A percentile compares a stretch with the other conserved stretches of the same genome.
These are phyloP conservation scores for Colletotrichum musae DNA, from an alignment of 2,329 filamentous ascomycete genomes.

Conservation along the genomic window DNA sequence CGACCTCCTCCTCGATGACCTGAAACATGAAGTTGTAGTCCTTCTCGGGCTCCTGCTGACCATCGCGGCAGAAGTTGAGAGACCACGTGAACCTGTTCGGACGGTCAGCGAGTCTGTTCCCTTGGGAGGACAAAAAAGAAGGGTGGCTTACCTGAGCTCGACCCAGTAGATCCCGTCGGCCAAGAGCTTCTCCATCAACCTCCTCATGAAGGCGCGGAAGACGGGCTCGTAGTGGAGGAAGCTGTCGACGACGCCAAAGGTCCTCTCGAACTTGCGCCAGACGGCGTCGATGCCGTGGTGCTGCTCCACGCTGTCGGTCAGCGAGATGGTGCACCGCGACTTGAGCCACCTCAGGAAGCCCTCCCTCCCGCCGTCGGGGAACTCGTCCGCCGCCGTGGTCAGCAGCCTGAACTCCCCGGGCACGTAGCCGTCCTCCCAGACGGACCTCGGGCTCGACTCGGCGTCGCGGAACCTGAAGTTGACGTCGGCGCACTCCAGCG, in stretches of 20 bases:
- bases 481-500: slow-evolving; percentile 66
- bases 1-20: slow-evolving; percentile 80
- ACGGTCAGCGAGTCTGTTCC: background rate
- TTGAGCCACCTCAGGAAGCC: slow-evolving; percentile 82
- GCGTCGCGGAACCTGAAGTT: slow-evolving; percentile 68
- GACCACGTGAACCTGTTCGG: slow-evolving; percentile 72
- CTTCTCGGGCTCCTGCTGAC: slow-evolving; percentile 71
- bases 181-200: slow-evolving; percentile 75
- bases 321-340: slow-evolving; percentile 75
- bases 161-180: slow-evolving; percentile 84
- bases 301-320: slow-evolving; percentile 79
- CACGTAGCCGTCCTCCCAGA: slow-evolving; percentile 76
- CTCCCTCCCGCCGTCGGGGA: slow-evolving; percentile 75
- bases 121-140: no score
- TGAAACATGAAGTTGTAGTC: slow-evolving; percentile 76
- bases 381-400: slow-evolving; percentile 73
- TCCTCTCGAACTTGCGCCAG: slow-evolving; percentile 80
- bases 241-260: slow-evolving; percentile 77
- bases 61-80: slow-evolving; percentile 73
- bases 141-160: slow-evolving; percentile 68
- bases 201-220: slow-evolving; percentile 78
- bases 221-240: slow-evolving; percentile 88
- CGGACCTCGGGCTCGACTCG: slow-evolving; percentile 50
- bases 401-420: slow-evolving; percentile 68
- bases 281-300: slow-evolving; percentile 84